Evolutionary conservation across 352 stramenopile species (phyloP).

Genomic region (Phytophthora colocasiae): DNA sequence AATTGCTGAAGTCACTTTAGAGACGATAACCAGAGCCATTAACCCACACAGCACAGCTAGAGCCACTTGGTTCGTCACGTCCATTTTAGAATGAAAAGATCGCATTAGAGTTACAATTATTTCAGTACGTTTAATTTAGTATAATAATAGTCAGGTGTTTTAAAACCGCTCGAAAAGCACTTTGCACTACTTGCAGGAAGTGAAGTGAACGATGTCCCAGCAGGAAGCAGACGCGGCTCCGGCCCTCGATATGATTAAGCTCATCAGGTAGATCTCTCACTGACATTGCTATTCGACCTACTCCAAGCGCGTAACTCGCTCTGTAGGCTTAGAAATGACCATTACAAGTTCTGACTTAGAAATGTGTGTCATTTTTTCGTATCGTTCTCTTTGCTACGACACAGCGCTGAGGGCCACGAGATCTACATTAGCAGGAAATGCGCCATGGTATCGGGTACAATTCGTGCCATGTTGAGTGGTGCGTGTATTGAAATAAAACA

Average conservation of each 20-base stretch:
- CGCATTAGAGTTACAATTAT: conserved; percentile 10
- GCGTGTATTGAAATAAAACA: conserved; percentile 29
- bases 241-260: conserved; percentile 79
- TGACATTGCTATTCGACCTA: conserved; percentile 1
- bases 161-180: conserved; percentile 4
- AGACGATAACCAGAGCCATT: conserved; percentile 32
- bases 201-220: conserved; percentile 52
- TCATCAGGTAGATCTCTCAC: conserved; percentile 62
- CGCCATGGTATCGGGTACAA: conserved; percentile 95
- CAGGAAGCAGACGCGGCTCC: conserved; percentile 47
- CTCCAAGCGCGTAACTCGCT: not conserved
- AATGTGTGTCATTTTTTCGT: conserved; percentile 1
- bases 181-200: not conserved
- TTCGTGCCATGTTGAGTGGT: conserved; percentile 97
- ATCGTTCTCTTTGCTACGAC: conserved; percentile 8
- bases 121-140: conserved; percentile 3
- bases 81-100: conserved; percentile 8
- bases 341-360: conserved; percentile 6
- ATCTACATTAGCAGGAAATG: conserved; percentile 95
- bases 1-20: conserved; percentile 25
- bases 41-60: conserved; percentile 45
- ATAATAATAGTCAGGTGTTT: not conserved
- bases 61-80: conserved; percentile 34
- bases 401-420: conserved; percentile 94
- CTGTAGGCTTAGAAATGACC: not conserved